A percentile compares a stretch with the other conserved stretches of the same genome.
phyloP scores from a whole-genome alignment of 2,329 filamentous ascomycete genomes.

The Trichophyton mentagrophytes region DNA sequence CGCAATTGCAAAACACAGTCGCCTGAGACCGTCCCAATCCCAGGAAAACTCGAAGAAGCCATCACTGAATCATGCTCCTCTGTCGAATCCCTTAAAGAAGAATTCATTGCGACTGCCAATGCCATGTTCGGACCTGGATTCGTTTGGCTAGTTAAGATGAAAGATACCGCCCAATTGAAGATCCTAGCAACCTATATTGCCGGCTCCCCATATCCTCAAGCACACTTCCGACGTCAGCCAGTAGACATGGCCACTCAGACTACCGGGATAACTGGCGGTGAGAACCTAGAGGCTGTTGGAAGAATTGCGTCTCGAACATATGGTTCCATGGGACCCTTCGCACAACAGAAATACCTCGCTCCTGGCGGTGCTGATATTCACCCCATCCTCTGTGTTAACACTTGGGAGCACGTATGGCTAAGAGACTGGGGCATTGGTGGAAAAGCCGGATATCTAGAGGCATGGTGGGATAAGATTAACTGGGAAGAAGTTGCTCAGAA shows the following conservation, averaged over 20 bases:
- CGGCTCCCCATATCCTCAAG: slow-evolving; percentile 73
- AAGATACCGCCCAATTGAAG: slow-evolving; percentile 40
- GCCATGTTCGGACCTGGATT: slow-evolving; percentile 96
- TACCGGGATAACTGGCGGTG: slow-evolving; percentile 15
- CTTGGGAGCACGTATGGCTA: slow-evolving; percentile 91
- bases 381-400: slow-evolving; percentile 82
- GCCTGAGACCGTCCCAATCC: slow-evolving; percentile 40
- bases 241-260: slow-evolving; percentile 35
- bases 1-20: slow-evolving; percentile 17
- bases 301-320: slow-evolving; percentile 12
- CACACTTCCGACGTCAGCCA: slow-evolving; percentile 61
- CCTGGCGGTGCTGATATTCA: slow-evolving; percentile 42
- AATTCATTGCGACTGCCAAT: slow-evolving; percentile 67
- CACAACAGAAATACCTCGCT: slow-evolving; percentile 23
- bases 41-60: slow-evolving; percentile 41
- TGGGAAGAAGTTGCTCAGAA: slow-evolving; percentile 59
- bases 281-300: slow-evolving; percentile 10
- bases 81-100: slow-evolving; percentile 64
- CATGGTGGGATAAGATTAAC: slow-evolving; percentile 81
- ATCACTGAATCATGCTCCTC: slow-evolving; percentile 66
- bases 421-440: slow-evolving; percentile 65
- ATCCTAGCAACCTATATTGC: slow-evolving; percentile 84
- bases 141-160: slow-evolving; percentile 73
- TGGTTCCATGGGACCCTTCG: slow-evolving; percentile 17
- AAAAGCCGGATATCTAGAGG: slow-evolving; percentile 61